Base-by-base conservation (phyloP, 2,329 filamentous ascomycete species). In the Sclerotinia spermophila region DNA sequence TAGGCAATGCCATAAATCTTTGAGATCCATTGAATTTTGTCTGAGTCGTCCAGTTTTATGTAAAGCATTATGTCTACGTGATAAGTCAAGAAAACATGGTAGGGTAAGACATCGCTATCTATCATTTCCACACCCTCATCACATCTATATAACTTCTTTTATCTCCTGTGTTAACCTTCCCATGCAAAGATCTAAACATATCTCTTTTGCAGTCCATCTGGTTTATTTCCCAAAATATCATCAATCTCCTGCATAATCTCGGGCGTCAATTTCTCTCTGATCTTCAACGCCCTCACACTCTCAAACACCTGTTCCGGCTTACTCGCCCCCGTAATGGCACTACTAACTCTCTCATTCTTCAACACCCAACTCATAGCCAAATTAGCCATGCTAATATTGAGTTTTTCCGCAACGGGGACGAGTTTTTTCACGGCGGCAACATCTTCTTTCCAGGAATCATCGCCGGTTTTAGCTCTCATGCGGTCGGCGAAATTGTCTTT, bases 291-390 rank as follows among this genome's bases (percentile, higher is more conserved):
- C 76, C 81, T 81, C 62, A 87, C 80, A 75, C 88, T 89, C 79
- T 90, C 87, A 69, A 85, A 86, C 59, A 90, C 82, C 82, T 90
- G 88, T 77, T 85, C 83, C 4, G 84, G 81, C 68, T 81, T 84
- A 79, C 85, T 88, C 7, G 88, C 87, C 8, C 87, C 87, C 1
- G 86, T 86, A 74, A 90, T 89, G 45, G 86, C 87, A 24, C 84
- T 86, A 78, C 86, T 88, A 64, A 90, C 85, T 71, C 87, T 85
- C 74, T 84, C 83, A 77, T 90, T 90, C 77, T 84, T 86, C 64
- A 90, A 81, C 21, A 88, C 86, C 88, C 88, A 90, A 2, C 86
- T 87, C 67, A 90, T 81, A 0, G 88, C 87, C 58, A 90, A 81
- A 67, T 75, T 77, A 5, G 79, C 83, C 40, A 84, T 81, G 51